phyloP scores from a whole-genome alignment of 306 rosid genomes.

The Styphnolobium japonicum region DNA sequence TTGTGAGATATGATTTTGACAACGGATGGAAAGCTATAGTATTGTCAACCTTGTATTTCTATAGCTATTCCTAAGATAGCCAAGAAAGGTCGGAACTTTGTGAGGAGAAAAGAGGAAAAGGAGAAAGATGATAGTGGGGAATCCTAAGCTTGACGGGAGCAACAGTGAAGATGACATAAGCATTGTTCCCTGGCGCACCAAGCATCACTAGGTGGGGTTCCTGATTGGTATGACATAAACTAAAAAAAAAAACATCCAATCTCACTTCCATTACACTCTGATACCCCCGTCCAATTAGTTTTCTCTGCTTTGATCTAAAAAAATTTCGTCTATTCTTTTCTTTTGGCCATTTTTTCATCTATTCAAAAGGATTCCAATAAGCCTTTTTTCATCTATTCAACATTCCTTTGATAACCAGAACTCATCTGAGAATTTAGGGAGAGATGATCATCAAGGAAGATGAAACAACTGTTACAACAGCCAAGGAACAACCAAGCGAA shows the following conservation, averaged over 20 bases:
- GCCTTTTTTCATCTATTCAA: constrained; percentile 23
- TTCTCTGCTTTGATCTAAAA: constrained; percentile 26
- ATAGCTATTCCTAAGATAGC: constrained; percentile 42
- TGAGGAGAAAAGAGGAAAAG: constrained; percentile 38
- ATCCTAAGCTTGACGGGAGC: constrained; percentile 58
- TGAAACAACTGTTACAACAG: constrained; percentile 27
- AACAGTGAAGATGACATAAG: constrained; percentile 72
- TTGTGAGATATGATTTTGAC: constrained; percentile 50
- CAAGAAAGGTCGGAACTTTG: constrained; percentile 39
- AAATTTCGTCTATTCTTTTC: too few relatives aligned
- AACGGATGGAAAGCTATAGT: constrained; percentile 23
- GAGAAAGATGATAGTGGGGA: constrained; percentile 69
- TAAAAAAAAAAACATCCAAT: constrained; percentile 30
- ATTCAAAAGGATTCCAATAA: constrained; percentile 39
- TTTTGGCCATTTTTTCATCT: too few relatives aligned
- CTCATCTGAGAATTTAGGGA: not conserved
- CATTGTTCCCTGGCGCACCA: constrained; percentile 64
- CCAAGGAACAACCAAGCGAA: constrained; percentile 34
- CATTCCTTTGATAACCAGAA: constrained; percentile 26
- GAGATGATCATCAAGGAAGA: constrained; percentile 40
- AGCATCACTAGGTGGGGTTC: constrained; percentile 64
- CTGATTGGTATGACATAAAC: constrained; percentile 35
- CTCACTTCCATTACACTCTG: constrained; percentile 36
- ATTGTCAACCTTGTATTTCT: constrained; percentile 51
- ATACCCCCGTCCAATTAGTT: constrained; percentile 29